Evolutionary conservation across 352 stramenopile species (phyloP), one percentile per base, ranked within the genome.

Genomic region (Globisporangium nunn): DNA sequence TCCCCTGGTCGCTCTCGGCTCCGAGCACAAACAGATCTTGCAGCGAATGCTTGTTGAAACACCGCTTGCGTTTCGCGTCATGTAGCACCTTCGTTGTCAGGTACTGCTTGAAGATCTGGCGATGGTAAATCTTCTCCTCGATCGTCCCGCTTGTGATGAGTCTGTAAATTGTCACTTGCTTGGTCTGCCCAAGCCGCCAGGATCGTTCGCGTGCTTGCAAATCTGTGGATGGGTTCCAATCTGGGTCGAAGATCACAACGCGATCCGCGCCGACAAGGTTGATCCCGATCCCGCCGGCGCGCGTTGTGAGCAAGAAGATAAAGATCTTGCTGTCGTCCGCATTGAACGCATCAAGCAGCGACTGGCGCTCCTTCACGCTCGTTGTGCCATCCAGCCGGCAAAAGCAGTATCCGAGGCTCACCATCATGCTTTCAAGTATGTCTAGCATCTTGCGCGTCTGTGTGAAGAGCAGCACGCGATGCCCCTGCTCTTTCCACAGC

Each of bases 91-190:
- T 96, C 62, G 98, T 98, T 0, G 96, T 98, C 17, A 99, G 62
- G 37, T 98, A 97, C 67, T 98, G 97, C 70, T 99, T 99, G 81
- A 99, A 99, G 50, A 99, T 98, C 70, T 98, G 95, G 0, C 97
- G 74, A 60, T 99, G 96, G 73, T 99, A 99, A 49, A 99, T 99
- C 62, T 99, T 99, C 66, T 99, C 98, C 74, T 99, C 98, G 57
- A 99, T 98, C 28, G 97, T 99, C 4, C 97, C 97, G 39, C 85
- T 91, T 40, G 91, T 98, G 55, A 99, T 97, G 1, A 99, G 69
- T 1, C 86, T 64, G 50, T 93, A 95, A 17, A 95, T 87, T 6
- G 84, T 94, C n/a, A 95, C 86, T 37, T 75, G 76, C 60, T 91
- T 92, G 17, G 75, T 86, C 60, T 95, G 86, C 0, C 86, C 86